Percentiles rank a stretch among this genome's conserved stretches.
Conservation (phyloP, 257 asterid species). For the Paulownia fortunei region DNA sequence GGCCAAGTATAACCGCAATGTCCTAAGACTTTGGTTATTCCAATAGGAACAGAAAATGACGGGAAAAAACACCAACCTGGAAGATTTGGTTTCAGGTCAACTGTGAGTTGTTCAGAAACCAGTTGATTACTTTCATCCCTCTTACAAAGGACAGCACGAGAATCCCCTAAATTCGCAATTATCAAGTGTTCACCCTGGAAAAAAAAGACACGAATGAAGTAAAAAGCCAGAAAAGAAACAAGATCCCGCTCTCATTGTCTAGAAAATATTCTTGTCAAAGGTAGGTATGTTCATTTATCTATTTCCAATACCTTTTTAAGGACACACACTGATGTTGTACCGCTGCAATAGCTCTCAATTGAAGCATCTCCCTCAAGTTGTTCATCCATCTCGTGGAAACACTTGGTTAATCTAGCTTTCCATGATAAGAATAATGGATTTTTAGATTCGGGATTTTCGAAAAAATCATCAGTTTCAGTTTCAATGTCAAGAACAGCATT, state of each 20-base stretch:
- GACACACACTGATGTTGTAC: slow-evolving; percentile 73
- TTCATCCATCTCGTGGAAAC: slow-evolving; percentile 70
- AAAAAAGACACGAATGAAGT: neutral
- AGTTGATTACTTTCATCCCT: slow-evolving; percentile 58
- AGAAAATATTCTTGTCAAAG: too few relatives aligned
- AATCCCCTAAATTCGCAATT: slow-evolving; percentile 81
- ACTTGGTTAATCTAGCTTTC: slow-evolving; percentile 59
- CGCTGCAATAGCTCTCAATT: too few relatives aligned
- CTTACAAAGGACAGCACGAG: slow-evolving; percentile 77
- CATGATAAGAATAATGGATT: slow-evolving; percentile 57
- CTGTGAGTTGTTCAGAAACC: slow-evolving; percentile 71
- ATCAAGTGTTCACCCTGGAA: slow-evolving; percentile 76
- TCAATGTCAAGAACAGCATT: slow-evolving; percentile 30
- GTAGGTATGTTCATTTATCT: neutral
- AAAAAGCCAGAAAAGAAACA: too few relatives aligned
- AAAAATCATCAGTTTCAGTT: neutral
- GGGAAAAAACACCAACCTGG: slow-evolving; percentile 49
- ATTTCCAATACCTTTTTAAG: slow-evolving; percentile 61
- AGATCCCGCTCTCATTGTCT: neutral
- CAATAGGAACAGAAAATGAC: neutral
- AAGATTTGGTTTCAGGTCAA: too few relatives aligned
- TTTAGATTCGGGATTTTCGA: slow-evolving; percentile 26
- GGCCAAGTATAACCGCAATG: neutral
- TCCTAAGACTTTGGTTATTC: neutral
- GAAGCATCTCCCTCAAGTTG: slow-evolving; percentile 56